Base-by-base conservation (phyloP, 2,329 filamentous ascomycete genomes). In the Penicillium crustosum region DNA sequence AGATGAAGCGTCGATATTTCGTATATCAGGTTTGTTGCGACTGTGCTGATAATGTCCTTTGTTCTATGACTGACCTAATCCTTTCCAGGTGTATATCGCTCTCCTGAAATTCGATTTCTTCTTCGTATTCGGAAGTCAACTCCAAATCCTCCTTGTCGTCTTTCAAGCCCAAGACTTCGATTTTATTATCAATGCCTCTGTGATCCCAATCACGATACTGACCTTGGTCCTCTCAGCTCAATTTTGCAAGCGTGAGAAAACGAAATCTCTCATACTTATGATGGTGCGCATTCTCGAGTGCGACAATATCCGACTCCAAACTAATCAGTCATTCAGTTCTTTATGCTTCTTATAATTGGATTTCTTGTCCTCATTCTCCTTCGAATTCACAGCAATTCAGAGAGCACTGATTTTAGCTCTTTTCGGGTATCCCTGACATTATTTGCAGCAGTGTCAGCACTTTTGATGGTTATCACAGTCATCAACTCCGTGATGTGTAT, bases 61-160 rank as follows among this genome's bases (percentile, higher is more conserved):
- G 6, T 23, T 27, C 13, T 9, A 2, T 17, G 7, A 38, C 49
- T 44, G 25, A 36, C 17, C 44, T 49, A 38, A 52, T 45, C 2
- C 19, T 3, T 6, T n/a, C 1, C n/a, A 65, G 62, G 61, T 64
- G 9, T 65, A 62, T 33, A 65, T 65, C 17, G 60, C 63, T 9
- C 57, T 65, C 6, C 48, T 65, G 1, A 65, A 65, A 43, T 65
- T 65, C 27, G 61, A 65, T 35, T 65, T 64, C 42, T 65, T 64
- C 39, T 65, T 65, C 27, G 58, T 65, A 15, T 65, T 65, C 13
- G 63, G 63, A 47, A 64, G 54, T 41, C 61, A 65, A 41, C 58
- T 65, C 10, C 63, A 65, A 35, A 49, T 65, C 17, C 33, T 65
- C 10, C 63, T 65, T 13, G 60, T 65, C 9, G 56, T 61, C 2